phyloP scores from a whole-genome alignment of 2,329 filamentous ascomycete genomes.

The Stemphylium beticola region DNA sequence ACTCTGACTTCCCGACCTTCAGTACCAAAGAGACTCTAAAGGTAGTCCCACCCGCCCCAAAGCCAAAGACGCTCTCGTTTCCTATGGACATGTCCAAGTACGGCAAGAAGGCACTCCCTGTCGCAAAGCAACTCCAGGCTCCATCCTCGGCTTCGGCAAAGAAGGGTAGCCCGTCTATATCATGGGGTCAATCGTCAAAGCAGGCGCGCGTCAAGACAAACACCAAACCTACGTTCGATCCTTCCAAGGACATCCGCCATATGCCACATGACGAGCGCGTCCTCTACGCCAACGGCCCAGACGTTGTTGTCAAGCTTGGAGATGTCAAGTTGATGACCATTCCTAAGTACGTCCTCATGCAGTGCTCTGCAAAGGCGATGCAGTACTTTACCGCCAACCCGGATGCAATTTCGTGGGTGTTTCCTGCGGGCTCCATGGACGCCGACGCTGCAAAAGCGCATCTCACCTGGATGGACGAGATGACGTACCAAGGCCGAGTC shows the following conservation, averaged over 20 bases:
- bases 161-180: neutral
- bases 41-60: slow-evolving; percentile 22
- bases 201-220: slow-evolving; percentile 8
- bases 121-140: neutral
- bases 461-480: slow-evolving; percentile 34
- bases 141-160: neutral
- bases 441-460: slow-evolving; percentile 20
- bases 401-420: slow-evolving; percentile 14
- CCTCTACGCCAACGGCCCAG: slow-evolving; percentile 28
- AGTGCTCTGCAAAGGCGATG: slow-evolving; percentile 31
- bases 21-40: slow-evolving; percentile 28
- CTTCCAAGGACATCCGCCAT: slow-evolving; percentile 25
- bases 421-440: slow-evolving; percentile 27
- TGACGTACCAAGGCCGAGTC: slow-evolving; percentile 27
- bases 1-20: slow-evolving; percentile 15
- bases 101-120: slow-evolving; percentile 17
- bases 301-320: slow-evolving; percentile 28
- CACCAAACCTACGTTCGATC: slow-evolving; percentile 17
- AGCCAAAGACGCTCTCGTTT: slow-evolving; percentile 28
- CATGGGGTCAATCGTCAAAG: neutral
- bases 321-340: slow-evolving; percentile 15
- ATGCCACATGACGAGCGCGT: slow-evolving; percentile 29
- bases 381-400: slow-evolving; percentile 28
- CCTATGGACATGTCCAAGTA: slow-evolving; percentile 30
- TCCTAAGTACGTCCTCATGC: slow-evolving; percentile 38